Evolutionary conservation across 1,139 yeast species (phyloP).

Genomic region (Debaryomyces singareniensis): DNA sequence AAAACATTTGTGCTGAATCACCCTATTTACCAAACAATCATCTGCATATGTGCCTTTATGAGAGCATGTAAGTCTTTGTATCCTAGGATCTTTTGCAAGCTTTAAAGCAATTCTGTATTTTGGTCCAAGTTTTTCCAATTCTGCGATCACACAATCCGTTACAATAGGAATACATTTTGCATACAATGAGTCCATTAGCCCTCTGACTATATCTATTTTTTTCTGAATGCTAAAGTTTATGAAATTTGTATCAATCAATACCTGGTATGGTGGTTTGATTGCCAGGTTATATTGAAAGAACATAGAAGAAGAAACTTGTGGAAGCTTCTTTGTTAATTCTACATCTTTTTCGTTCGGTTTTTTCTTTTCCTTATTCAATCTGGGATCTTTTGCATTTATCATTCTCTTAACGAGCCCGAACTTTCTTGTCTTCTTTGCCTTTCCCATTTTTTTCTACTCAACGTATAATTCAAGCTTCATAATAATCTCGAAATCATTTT

Average conservation of each 20-base stretch:
- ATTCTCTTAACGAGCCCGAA: constrained; percentile 88
- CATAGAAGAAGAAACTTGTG: constrained; percentile 92
- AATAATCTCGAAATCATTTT: no score
- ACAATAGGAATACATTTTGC: constrained; percentile 95
- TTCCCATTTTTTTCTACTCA: constrained; percentile 75
- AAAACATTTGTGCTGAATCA: constrained; percentile 91
- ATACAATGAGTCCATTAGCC: constrained; percentile 91
- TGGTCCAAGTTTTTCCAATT: constrained; percentile 91
- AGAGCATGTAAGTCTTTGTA: constrained; percentile 77
- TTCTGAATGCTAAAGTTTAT: constrained; percentile 94
- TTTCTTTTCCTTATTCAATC: constrained; percentile 34
- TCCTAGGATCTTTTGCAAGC: constrained; percentile 90
- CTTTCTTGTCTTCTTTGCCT: constrained; percentile 92
- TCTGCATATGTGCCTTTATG: constrained; percentile 98
- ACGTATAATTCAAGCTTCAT: no score
- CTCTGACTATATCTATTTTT: constrained; percentile 85
- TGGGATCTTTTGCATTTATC: constrained; percentile 64
- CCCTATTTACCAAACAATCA: constrained; percentile 90
- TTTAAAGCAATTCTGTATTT: constrained; percentile 88
- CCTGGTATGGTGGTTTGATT: constrained; percentile 94
- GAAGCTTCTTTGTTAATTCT: constrained; percentile 77
- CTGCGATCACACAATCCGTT: constrained; percentile 98
- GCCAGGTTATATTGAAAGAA: constrained; percentile 93
- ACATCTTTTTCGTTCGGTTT: constrained; percentile 41
- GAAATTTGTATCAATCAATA: constrained; percentile 91